Base-by-base conservation (phyloP, 495 filamentous ascomycete species). In the Talaromyces thailandensis region DNA sequence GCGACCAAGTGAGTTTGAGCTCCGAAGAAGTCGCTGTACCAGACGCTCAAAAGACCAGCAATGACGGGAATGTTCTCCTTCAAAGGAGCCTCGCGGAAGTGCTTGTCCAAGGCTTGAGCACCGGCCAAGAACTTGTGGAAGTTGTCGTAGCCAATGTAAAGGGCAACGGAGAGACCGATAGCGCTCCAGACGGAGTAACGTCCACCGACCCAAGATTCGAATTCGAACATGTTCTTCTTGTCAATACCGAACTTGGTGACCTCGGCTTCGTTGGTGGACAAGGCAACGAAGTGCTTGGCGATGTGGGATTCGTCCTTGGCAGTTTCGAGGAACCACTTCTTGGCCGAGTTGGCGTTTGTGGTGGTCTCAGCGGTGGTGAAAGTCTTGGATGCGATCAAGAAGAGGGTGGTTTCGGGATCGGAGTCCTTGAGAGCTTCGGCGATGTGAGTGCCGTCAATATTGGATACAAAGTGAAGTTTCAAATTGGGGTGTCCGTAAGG, bases 221-320 rank as follows among this genome's bases (percentile, higher is more conserved):
- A 98, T 67, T 91, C 92, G 67, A 98, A 98, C 95, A 98, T 98
- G 82, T 98, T 98, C 81, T 89, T 89, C 70, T 84, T 86, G 77
- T 96, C 92, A 75, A 98, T 98, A 64, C 94, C 94, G 67, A 98
- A 98, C 81, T 98, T 97, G 72, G 88, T 91, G 65, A 98, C 94
- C 81, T 97, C 92, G 40, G 79, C 73, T 76, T 92, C 88, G 78
- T 98, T 98, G 70, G 95, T 98, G 32, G 95, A 98, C 58, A 98
- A 86, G 53, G 95, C 95, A 40, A 97, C 94, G 67, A 98, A 98
- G 81, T 98, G 94, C 84, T 98, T 98, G 63, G 94, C 91, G 67
- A 98, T 94, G 67, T 85, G 79, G 11, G 76, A 67, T 43, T 83
- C 73, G 31, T 95, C 89, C 70, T 92, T 90, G 56, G 85, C 91